These are phyloP conservation scores for Ceratocystis variospora DNA, from an alignment of 2,329 filamentous ascomycete species.

Conservation along the genomic window DNA sequence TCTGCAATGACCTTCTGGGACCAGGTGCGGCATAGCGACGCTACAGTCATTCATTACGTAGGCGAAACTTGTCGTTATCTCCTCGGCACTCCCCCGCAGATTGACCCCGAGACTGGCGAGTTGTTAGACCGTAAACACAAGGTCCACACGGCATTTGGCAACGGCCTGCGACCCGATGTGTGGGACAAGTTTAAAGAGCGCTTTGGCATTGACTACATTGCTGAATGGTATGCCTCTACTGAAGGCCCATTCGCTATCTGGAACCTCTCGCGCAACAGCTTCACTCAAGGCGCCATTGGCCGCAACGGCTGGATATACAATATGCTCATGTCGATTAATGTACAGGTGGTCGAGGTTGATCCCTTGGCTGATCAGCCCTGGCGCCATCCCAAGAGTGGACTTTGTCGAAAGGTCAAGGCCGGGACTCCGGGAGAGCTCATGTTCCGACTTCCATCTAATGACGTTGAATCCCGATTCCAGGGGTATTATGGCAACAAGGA, in stretches of 20 bases:
- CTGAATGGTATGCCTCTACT: constrained; percentile 70
- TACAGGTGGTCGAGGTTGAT: constrained; percentile 56
- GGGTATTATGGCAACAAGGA: constrained; percentile 66
- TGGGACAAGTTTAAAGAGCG: constrained; percentile 74
- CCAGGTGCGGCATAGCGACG: constrained; percentile 54
- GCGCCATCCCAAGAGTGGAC: constrained; percentile 54
- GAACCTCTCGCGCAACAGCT: constrained; percentile 62
- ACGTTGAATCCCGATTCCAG: constrained; percentile 55
- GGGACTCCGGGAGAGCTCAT: constrained; percentile 65
- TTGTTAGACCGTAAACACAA: constrained; percentile 58
- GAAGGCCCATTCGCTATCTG: constrained; percentile 57
- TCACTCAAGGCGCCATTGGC: constrained; percentile 63
- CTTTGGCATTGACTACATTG: constrained; percentile 59
- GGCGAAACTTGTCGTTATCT: constrained; percentile 79
- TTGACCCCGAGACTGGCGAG: constrained; percentile 50
- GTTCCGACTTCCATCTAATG: constrained; percentile 50
- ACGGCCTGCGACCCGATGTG: constrained; percentile 71
- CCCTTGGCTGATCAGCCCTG: constrained; percentile 52
- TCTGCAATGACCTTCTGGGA: constrained; percentile 64
- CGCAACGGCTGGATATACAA: constrained; percentile 51
- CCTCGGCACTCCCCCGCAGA: constrained; percentile 49
- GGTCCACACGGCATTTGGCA: constrained; percentile 66
- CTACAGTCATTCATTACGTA: constrained; percentile 74
- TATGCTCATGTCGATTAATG: constrained; percentile 36
- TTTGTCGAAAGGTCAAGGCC: constrained; percentile 45